Base-by-base conservation (phyloP, 1,284 basidiomycete genomes). In the Rhodotorula sp. region DNA sequence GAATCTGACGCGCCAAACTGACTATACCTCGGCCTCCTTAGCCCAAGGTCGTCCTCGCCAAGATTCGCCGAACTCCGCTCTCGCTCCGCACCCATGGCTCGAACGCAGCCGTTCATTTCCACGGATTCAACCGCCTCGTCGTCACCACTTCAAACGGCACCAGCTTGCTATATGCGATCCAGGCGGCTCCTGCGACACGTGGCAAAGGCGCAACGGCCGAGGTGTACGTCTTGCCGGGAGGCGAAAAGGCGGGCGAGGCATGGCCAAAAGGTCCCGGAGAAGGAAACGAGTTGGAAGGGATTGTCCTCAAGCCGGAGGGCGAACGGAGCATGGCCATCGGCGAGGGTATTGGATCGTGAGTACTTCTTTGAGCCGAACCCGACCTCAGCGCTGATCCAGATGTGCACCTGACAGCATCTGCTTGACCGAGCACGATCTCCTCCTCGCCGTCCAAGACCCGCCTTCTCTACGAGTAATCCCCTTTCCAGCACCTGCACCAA, bases 401-500 rank as follows among this genome's bases (percentile, higher is more conserved):
- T 23, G 1, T 12, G 34, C 15, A 6, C 6, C 5, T 48, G 12
- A 12, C 14, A 31, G 8, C 65, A 77, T 77, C 23, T 76, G 75
- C 65, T 39, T 70, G 16, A 76, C 77, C 5, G 59, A 67, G 0
- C 26, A 68, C 10, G 70, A 66, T 7, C 69, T 79, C 12, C 60
- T 79, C 43, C 64, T 78, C 39, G 71, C 73, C 1, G 71, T 77
- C 0, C 67, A 71, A 18, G 77, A 77, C 47, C 78, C 78, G 8
- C 75, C 78, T 5, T 64, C 74, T 0, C 58, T 79, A 4, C 75
- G 74, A 14, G 68, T 75, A 54, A 39, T 79, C 15, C 77, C 78
- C 18, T 78, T 76, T 48, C 71, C 74, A 1, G n/a, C 67, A 6
- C 56, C 64, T 20, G 34, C 63, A 10, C 14, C 49, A 3, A 16